Conservation (phyloP, 75 land plant genomes). For the Selaginella tamariscina region DNA sequence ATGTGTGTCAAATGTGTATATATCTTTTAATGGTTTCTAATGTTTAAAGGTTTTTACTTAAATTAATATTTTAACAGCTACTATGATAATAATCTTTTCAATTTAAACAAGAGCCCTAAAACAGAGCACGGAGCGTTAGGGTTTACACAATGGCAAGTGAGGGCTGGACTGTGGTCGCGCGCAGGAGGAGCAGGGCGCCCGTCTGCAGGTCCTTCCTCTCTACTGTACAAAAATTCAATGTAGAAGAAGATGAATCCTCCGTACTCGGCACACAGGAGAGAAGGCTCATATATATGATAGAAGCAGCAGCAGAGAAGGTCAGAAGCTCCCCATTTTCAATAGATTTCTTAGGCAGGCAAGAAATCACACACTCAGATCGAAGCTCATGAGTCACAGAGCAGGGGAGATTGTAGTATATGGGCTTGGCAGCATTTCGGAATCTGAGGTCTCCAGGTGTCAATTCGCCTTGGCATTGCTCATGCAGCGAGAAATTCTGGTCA, state of each 20-base stretch:
- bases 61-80: too few relatives aligned
- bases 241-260: not conserved
- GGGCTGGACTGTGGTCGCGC: not conserved
- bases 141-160: too few relatives aligned
- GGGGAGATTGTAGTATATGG: conserved; percentile 66
- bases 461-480: conserved; percentile 56
- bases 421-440: conserved; percentile 62
- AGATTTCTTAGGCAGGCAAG: not conserved
- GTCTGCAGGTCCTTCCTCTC: too few relatives aligned
- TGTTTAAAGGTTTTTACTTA: too few relatives aligned
- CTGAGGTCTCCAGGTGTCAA: conserved; percentile 53
- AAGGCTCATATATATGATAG: not conserved
- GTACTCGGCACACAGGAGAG: not conserved
- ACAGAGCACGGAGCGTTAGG: too few relatives aligned
- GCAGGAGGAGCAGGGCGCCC: not conserved
- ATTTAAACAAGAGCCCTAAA: too few relatives aligned
- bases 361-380: too few relatives aligned
- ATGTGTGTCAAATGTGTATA: too few relatives aligned
- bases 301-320: not conserved
- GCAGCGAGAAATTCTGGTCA: conserved; percentile 18
- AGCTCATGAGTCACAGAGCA: not conserved
- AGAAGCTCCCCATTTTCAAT: not conserved
- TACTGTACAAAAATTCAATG: not conserved
- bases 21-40: too few relatives aligned
- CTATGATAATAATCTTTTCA: too few relatives aligned